Conservation (phyloP, 345 rosid species). For the Heritiera fomes region DNA sequence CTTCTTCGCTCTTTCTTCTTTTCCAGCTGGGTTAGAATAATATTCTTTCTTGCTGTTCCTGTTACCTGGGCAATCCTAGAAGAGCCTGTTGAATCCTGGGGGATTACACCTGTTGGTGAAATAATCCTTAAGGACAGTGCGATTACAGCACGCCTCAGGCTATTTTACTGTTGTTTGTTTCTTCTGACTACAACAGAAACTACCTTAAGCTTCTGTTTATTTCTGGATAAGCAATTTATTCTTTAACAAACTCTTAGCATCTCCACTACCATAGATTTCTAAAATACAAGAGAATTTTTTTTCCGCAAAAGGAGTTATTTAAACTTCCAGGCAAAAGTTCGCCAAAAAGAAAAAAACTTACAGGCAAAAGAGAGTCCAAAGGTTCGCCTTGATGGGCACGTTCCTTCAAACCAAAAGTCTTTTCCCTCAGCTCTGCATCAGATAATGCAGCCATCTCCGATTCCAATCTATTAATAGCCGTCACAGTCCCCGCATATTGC, state of each 20-base stretch:
- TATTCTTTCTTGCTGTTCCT: too few species aligned
- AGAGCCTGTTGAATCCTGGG: too few species aligned
- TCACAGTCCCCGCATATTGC: constrained; percentile 62
- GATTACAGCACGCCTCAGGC: too few species aligned
- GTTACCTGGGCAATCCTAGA: too few species aligned
- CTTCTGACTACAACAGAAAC: too few species aligned
- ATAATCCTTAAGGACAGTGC: too few species aligned
- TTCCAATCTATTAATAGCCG: constrained; percentile 59
- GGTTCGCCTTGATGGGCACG: constrained; percentile 80
- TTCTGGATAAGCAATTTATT: not conserved
- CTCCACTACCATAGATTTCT: not conserved
- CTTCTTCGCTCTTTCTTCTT: too few species aligned
- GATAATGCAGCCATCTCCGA: constrained; percentile 55
- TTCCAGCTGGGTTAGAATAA: too few species aligned
- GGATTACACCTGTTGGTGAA: too few species aligned
- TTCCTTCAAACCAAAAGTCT: constrained; percentile 64
- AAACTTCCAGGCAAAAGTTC: too few species aligned
- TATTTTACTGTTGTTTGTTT: too few species aligned
- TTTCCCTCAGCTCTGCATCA: constrained; percentile 68
- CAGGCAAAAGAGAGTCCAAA: constrained; percentile 85
- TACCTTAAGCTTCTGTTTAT: not conserved
- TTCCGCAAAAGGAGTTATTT: not conserved
- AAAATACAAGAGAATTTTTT: not conserved
- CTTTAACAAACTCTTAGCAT: not conserved
- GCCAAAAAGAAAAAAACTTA: constrained; percentile 27